A percentile compares a stretch with the other conserved stretches of the same genome.
Evolutionary conservation across 2,329 filamentous ascomycete genomes (phyloP).

Genomic region (Fusarium subtropicale): DNA sequence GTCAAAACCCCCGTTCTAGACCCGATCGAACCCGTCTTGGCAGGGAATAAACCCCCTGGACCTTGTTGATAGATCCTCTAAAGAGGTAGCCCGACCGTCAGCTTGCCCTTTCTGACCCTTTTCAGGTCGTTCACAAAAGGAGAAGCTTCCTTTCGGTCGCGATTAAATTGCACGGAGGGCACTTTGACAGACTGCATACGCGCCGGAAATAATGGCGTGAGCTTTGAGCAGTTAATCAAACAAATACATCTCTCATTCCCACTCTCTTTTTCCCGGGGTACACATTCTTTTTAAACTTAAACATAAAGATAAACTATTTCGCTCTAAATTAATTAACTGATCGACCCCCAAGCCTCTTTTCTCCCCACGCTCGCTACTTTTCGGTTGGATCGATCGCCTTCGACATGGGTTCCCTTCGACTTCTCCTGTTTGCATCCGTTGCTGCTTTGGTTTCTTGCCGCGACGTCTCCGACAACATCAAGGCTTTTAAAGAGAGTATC

Average conservation of each 20-base stretch:
- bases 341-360: constrained; percentile 1
- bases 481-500: constrained; percentile 56
- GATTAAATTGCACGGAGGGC: constrained; percentile 24
- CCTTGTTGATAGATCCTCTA: not conserved
- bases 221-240: not conserved
- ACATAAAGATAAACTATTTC: constrained; percentile 19
- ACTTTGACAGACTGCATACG: not conserved
- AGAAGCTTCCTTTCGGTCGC: constrained; percentile 16
- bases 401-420: constrained; percentile 39
- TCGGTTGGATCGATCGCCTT: not conserved
- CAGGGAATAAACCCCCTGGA: constrained; percentile 4
- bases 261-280: not conserved
- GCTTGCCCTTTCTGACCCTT: constrained; percentile 5
- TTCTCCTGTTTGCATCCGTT: constrained; percentile 42
- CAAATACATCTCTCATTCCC: not conserved
- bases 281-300: constrained; percentile 1
- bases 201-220: constrained; percentile 8
- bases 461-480: constrained; percentile 57
- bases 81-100: constrained; percentile 19
- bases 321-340: constrained; percentile 2
- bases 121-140: not conserved
- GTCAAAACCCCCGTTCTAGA: constrained; percentile 21
- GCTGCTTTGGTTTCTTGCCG: constrained; percentile 45
- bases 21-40: constrained; percentile 30
- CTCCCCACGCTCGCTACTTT: constrained; percentile 22